Evolutionary conservation across 805 yeast species (phyloP), one percentile per base, ranked within the genome.

Genomic region (Metschnikowia similis): DNA sequence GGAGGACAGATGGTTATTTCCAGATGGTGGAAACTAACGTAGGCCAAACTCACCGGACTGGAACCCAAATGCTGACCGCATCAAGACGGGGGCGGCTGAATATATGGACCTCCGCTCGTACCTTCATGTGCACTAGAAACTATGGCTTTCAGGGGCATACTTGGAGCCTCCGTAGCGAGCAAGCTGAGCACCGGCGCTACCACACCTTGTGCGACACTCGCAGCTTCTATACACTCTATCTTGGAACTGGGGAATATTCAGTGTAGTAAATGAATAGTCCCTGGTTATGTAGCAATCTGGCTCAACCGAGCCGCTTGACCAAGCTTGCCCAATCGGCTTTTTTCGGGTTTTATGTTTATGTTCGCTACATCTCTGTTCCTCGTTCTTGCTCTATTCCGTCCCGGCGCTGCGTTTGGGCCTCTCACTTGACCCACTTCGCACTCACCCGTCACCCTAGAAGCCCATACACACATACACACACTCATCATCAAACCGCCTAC

Each of bases 381-480:
- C 35, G 7, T 8, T 35, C 14, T 10, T 26, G 21, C 39, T 35
- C 17, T 38, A 38, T 27, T 29, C 41, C 30, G 41, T 13, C 8
- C 41, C 14, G 8, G 40, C 16, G 13, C 13, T 27, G 31, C 16
- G 41, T 21, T 36, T 36, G 10, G 27, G 31, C 30, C 16, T 27
- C 41, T 26, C 41, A 38, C 41, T 38, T 27, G 41, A 27, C 41
- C n/a, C 21, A 41, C 36, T 41, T 41, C 45, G 45, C 45, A 26
- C 45, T 31, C 27, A 28, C 35, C 44, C 16, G 35, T 41, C 36
- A 38, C 41, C 17, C 37, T 35, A 27, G 21, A 21, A 2, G 21
- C 21, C 4, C 21, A 28, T 32, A 39, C 34, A 37, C 37, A 17
- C 45, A 31, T 31, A 31, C 35, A 31, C 34, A 39, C 34, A 28